Evolutionary conservation across 192 early-diverging fungal species (phyloP).

Genomic region (Haplosporangium gracile): DNA sequence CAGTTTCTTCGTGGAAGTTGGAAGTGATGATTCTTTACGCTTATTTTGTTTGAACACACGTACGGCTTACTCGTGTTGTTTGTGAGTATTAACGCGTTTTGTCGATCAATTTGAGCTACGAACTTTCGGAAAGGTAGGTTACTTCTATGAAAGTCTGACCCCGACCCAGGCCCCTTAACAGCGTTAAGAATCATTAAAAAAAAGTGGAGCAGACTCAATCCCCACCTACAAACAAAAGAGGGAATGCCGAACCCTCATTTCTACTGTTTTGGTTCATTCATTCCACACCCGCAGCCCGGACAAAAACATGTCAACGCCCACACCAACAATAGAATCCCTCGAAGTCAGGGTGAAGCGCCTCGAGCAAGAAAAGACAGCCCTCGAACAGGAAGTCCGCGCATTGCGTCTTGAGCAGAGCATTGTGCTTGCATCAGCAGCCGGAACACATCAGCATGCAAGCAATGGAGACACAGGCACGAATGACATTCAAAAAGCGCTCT

Average conservation of each 20-base stretch:
- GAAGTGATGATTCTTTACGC: too few species aligned
- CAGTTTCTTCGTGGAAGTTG: too few species aligned
- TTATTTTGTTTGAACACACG: too few species aligned
- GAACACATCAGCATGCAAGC: neutral
- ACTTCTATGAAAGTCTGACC: too few species aligned
- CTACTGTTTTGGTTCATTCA: neutral
- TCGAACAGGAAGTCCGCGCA: conserved; percentile 27
- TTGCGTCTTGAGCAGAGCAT: conserved; percentile 24
- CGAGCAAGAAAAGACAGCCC: conserved; percentile 34
- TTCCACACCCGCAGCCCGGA: neutral
- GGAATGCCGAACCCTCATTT: neutral
- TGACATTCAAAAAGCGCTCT: neutral
- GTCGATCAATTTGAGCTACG: too few species aligned
- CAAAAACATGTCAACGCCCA: neutral
- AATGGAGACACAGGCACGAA: neutral
- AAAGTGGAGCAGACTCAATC: neutral
- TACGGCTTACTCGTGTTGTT: too few species aligned
- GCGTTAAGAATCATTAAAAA: neutral
- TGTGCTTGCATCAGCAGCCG: neutral
- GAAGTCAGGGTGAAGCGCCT: conserved; percentile 10
- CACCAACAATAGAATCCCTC: neutral
- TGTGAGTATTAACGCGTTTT: too few species aligned
- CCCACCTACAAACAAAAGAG: neutral
- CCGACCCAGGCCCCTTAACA: conserved; percentile 5
- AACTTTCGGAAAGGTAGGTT: too few species aligned